Conservation (phyloP, 2,329 filamentous ascomycete species). For the Cytospora chrysosperma region DNA sequence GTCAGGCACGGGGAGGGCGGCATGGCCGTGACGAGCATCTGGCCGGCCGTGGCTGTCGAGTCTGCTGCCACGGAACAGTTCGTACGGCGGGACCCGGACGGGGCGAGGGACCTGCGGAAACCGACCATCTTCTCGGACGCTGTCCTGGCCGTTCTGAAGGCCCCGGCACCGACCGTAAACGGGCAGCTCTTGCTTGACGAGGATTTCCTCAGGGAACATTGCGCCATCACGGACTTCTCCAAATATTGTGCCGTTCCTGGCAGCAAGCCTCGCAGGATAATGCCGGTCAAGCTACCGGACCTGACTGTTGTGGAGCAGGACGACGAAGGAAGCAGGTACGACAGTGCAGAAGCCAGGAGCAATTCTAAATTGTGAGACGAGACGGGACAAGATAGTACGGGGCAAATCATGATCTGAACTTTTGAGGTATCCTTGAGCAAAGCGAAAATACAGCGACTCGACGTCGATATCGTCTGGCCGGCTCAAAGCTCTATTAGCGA, state of each 20-base stretch:
- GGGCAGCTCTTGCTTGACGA: conserved; percentile 74
- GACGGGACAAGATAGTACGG: neutral
- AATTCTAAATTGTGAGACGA: conserved; percentile 39
- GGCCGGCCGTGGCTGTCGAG: conserved; percentile 76
- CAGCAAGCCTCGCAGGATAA: conserved; percentile 67
- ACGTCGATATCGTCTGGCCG: neutral
- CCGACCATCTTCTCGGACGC: conserved; percentile 77
- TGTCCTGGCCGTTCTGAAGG: conserved; percentile 67
- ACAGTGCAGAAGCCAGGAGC: conserved; percentile 53
- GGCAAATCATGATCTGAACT: neutral
- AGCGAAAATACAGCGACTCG: neutral
- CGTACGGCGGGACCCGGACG: conserved; percentile 43
- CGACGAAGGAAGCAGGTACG: conserved; percentile 71
- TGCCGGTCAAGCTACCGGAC: conserved; percentile 69
- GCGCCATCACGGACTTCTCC: conserved; percentile 67
- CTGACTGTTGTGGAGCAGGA: conserved; percentile 74
- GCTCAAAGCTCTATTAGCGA: conserved; percentile 4
- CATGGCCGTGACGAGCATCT: conserved; percentile 80
- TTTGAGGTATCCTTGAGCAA: conserved; percentile 8
- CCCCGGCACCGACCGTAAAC: conserved; percentile 62
- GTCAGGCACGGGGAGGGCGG: conserved; percentile 34
- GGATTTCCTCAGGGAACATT: conserved; percentile 69
- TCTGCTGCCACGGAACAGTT: conserved; percentile 68
- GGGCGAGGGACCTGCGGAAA: conserved; percentile 62
- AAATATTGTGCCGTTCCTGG: conserved; percentile 70